Evolutionary conservation across 2,329 filamentous ascomycete species (phyloP).

Genomic region (Hymenoscyphus fructigenus): DNA sequence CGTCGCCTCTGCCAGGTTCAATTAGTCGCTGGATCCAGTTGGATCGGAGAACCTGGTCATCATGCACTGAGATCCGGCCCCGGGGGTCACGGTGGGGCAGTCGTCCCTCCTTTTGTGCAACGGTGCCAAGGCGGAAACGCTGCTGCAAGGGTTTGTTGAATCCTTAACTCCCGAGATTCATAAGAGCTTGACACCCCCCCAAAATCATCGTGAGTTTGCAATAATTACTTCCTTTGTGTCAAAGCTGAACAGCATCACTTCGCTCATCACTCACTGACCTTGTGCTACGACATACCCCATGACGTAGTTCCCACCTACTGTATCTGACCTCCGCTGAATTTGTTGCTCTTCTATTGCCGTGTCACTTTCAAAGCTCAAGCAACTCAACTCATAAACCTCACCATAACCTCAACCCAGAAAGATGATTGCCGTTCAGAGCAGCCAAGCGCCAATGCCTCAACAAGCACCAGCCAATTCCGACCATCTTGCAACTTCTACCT

Average conservation of each 20-base stretch:
- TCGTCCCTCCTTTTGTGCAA: constrained; percentile 12
- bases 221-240: not conserved
- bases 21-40: not conserved
- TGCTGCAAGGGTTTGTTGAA: not conserved
- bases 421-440: constrained; percentile 2
- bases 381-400: not conserved
- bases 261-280: not conserved
- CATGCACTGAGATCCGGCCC: constrained; percentile 1
- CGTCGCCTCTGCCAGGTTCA: not conserved
- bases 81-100: not conserved
- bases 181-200: constrained; percentile 22
- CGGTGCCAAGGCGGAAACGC: constrained; percentile 7
- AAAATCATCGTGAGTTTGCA: not conserved
- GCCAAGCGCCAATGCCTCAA: not conserved
- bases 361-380: not conserved
- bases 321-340: not conserved
- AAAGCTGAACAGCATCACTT: not conserved
- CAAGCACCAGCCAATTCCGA: constrained; percentile 29
- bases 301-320: not conserved
- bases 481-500: constrained; percentile 27
- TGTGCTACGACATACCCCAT: not conserved
- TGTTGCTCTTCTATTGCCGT: no score
- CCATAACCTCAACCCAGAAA: not conserved
- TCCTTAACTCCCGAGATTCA: constrained; percentile 14
- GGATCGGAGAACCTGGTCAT: not conserved